Evolutionary conservation across 148 eudicot genomes (phyloP), one percentile per base, ranked within the genome.

Genomic region (Camellia granthamiana): DNA sequence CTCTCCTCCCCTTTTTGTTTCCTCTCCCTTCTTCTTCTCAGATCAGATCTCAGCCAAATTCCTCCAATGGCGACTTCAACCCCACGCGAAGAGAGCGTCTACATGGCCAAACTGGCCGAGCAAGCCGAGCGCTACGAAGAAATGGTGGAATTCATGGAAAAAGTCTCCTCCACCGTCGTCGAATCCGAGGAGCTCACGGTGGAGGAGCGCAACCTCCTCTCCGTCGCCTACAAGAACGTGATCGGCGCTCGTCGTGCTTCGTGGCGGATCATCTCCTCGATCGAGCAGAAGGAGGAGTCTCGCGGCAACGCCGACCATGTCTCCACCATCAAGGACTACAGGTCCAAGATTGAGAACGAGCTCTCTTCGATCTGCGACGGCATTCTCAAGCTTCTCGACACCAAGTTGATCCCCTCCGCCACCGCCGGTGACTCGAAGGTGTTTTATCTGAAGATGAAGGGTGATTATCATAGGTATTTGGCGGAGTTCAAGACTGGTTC

Each of bases 191-290:
- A 79, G 58, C 79, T 83, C 3, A 79, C 85, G 13, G 79, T 83
- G 44, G 85, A 83, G 82, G 85, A 83, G 64, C 82, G 85, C 63
- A 83, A 83, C 79, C 85, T 83, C 68, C 85, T 83, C 60, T 83
- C 85, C 59, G 85, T 83, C 51, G 85, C 85, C 19, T 83, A 83
- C 78, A 83, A 83, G 85, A 83, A 83, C 72, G 85, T 83, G 56
- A 83, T 83, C 76, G 85, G 85, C 72, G 85, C 85, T 15, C 85
- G 85, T 69, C 85, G 85, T 1, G 85, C 85, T 0, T 83, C 85
- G 3, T 83, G 85, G 85, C 76, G 85, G 62, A 83, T 83, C 79
- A 79, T 83, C 15, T 83, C 82, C 4, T 77, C 81, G 23, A 81
- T 81, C 79, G 83, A 81, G 79, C 83, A 81, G 79, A 81, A 81